Conservation (phyloP, 768 basidiomycete species). For the Podaxis carcinomalis region DNA sequence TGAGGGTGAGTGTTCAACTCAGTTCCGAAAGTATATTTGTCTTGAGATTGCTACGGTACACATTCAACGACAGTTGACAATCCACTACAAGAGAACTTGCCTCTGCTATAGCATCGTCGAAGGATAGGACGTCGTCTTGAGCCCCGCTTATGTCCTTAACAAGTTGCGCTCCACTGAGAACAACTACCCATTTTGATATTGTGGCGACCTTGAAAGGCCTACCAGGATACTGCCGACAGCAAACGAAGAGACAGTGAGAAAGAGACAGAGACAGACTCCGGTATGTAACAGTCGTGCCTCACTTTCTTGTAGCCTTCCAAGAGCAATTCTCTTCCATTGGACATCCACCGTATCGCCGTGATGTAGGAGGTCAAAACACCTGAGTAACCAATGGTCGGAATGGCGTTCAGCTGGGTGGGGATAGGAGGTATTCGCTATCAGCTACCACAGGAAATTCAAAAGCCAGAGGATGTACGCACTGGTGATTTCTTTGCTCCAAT, state of each 20-base stretch:
- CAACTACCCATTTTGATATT: slow-evolving; percentile 33
- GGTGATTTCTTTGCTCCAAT: not conserved
- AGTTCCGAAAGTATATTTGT: not conserved
- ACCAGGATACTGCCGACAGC: slow-evolving; percentile 16
- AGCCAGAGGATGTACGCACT: not conserved
- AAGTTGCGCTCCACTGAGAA: slow-evolving; percentile 25
- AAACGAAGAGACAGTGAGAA: too few relatives aligned
- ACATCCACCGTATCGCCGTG: slow-evolving; percentile 3
- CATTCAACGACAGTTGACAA: slow-evolving; percentile 12
- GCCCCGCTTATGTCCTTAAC: slow-evolving; percentile 38
- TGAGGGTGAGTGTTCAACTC: slow-evolving; percentile 4
- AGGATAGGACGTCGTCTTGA: slow-evolving; percentile 33
- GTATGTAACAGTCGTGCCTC: not conserved
- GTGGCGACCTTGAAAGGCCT: slow-evolving; percentile 22
- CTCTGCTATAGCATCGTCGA: slow-evolving; percentile 24
- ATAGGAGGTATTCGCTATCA: not conserved
- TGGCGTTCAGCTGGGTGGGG: not conserved
- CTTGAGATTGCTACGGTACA: not conserved
- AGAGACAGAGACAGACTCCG: too few relatives aligned
- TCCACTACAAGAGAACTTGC: slow-evolving; percentile 27
- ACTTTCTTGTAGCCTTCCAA: not conserved
- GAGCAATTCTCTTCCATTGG: not conserved
- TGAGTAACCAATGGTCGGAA: slow-evolving; percentile 11
- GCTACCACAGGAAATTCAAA: not conserved
- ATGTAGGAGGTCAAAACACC: slow-evolving; percentile 6